Evolutionary conservation across 2,329 filamentous ascomycete species (phyloP), one percentile per base, ranked within the genome.

Genomic region (Fusarium dlaminii): DNA sequence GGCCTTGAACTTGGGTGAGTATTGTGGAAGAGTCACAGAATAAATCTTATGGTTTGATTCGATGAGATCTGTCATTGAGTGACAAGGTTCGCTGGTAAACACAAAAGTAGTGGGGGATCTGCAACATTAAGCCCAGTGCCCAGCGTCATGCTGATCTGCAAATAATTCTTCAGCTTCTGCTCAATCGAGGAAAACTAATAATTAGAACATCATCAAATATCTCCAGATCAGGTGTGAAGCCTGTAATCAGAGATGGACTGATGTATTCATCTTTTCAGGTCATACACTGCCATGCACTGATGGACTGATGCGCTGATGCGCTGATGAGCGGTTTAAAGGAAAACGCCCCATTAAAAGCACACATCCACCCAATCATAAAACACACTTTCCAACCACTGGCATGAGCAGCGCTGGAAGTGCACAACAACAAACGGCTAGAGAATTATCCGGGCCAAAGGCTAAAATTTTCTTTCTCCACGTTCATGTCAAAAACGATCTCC

Each of bases 1-100:
- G 1, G 22, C 7, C 11, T 18, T 24, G 8, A 9, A 17, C 0
- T 17, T 7, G 3, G 4, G 2, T 8, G 20, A 8, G 4, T 2
- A n/a, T 2, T 8, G 0, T 5, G 14, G 3, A 6, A 9, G 12
- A 18, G 15, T 4, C 12, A 18, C 18, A 37, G 36, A 18, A 20
- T 13, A 4, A 30, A 30, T n/a, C 11, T 3, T 4, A 0, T 18
- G 22, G 7, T 13, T 13, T n/a, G 5, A n/a, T 32, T 51, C 2
- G 22, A 20, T 14, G 22, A 20, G 12, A 20, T 52, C n/a, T 20
- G 29, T 3, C 8, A 34, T 34, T 11, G 30, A 34, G 8, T 24
- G 6, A 24, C 13, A 20, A 24, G n/a, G 12, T 51, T 51, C 3
- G n/a, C 43, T 22, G 24, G 18, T 3, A 6, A 46, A 15, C 12